Percentiles rank a stretch among this genome's conserved stretches.
Evolutionary conservation across 108 stramenopile genomes (phyloP).

Genomic region (Discostella stelligeroides): DNA sequence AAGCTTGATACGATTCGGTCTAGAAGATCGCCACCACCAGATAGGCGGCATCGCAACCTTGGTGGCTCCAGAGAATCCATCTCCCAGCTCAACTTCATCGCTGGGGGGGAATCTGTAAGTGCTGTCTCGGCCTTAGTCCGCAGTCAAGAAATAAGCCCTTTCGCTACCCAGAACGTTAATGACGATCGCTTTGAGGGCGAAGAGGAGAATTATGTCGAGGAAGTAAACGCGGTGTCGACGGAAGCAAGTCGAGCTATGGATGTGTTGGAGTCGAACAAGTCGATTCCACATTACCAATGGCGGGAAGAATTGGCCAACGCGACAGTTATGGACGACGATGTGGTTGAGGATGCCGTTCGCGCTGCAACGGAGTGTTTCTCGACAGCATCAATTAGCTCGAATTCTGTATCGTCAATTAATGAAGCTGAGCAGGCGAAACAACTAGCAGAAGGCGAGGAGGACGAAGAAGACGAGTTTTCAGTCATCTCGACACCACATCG

Average conservation of each 20-base stretch:
- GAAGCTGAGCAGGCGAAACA: background rate
- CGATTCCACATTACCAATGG: too few species aligned
- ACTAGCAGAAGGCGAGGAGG: background rate
- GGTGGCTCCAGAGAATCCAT: conserved; percentile 35
- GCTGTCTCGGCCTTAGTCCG: conserved; percentile 38
- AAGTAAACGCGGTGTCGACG: background rate
- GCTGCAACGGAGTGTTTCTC: conserved; percentile 42
- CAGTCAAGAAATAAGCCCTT: conserved; percentile 37
- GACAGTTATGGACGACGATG: conserved; percentile 35
- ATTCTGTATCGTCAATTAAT: conserved; percentile 8
- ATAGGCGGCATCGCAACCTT: background rate
- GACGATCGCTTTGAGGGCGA: conserved; percentile 24
- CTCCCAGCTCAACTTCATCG: conserved; percentile 39
- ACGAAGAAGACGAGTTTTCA: conserved; percentile 35
- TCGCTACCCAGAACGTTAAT: conserved; percentile 40
- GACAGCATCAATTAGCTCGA: conserved; percentile 22
- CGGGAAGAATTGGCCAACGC: background rate
- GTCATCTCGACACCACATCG: conserved; percentile 21
- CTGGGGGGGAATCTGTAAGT: conserved; percentile 34
- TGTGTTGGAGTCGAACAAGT: background rate
- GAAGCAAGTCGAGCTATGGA: background rate
- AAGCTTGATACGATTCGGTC: background rate
- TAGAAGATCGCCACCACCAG: background rate
- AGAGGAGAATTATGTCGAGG: background rate
- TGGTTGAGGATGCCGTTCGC: conserved; percentile 39